These are phyloP conservation scores for Salix brachista DNA, from an alignment of 345 rosid species.

Conservation along the genomic window DNA sequence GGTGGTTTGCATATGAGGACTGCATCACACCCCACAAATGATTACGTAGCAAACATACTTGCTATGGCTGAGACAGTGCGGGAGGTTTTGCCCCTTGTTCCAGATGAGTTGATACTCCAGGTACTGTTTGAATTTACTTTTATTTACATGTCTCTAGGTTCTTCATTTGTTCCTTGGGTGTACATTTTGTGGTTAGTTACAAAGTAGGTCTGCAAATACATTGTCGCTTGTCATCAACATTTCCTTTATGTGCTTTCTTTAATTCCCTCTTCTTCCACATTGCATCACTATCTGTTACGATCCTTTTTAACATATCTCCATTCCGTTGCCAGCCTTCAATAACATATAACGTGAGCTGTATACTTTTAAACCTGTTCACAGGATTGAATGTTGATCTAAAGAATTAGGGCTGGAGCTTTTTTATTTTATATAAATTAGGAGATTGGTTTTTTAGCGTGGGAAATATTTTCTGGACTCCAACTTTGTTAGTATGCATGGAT, in stretches of 20 bases:
- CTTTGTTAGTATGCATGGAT: not conserved
- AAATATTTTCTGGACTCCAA: not conserved
- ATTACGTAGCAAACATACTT: conserved; percentile 64
- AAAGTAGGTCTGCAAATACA: not conserved
- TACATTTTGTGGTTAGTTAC: not conserved
- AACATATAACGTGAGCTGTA: not conserved
- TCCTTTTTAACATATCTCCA: not conserved
- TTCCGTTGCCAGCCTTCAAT: not conserved
- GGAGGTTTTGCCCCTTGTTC: conserved; percentile 92
- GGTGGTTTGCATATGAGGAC: conserved; percentile 65
- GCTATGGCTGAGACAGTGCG: conserved; percentile 94
- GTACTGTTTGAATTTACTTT: conserved; percentile 30
- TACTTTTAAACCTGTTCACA: not conserved
- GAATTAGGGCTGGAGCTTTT: not conserved
- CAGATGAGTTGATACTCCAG: conserved; percentile 87
- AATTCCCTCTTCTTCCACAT: not conserved
- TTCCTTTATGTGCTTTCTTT: not conserved
- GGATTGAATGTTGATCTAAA: not conserved
- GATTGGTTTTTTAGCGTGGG: not conserved
- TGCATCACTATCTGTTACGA: not conserved
- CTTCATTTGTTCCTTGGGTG: not conserved
- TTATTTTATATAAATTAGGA: not conserved
- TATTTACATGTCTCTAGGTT: not conserved
- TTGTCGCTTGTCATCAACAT: not conserved
- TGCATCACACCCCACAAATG: conserved; percentile 44